Conservation (phyloP, 495 filamentous ascomycete species). For the Aspergillus mulundensis region DNA sequence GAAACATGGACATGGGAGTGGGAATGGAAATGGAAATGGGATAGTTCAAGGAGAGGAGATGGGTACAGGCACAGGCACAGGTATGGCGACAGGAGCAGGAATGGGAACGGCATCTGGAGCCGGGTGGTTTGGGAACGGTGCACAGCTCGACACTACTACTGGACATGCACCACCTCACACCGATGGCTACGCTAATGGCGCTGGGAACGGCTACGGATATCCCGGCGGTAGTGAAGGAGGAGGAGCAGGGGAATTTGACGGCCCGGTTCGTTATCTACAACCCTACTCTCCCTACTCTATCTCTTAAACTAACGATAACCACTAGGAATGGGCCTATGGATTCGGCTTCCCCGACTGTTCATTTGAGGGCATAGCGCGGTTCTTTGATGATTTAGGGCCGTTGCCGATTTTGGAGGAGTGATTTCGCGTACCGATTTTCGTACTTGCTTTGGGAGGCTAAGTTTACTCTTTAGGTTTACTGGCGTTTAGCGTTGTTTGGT, state of each 20-base stretch:
- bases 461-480: background rate
- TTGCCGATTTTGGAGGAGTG: constrained; percentile 30
- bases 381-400: constrained; percentile 38
- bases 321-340: constrained; percentile 40
- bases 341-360: constrained; percentile 42
- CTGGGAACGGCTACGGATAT: background rate
- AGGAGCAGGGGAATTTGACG: constrained; percentile 24
- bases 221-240: background rate
- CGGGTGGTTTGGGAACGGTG: background rate
- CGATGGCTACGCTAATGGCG: background rate
- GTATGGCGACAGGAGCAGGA: too few relatives aligned
- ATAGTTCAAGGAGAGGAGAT: background rate
- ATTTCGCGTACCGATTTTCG: too few relatives aligned
- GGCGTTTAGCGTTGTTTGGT: too few relatives aligned
- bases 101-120: too few relatives aligned
- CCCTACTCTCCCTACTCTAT: background rate
- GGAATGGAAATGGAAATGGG: background rate
- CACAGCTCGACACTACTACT: too few relatives aligned
- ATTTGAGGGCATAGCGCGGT: constrained; percentile 35
- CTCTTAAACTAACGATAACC: background rate
- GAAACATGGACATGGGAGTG: background rate
- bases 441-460: background rate
- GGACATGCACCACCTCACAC: background rate
- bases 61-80: too few relatives aligned
- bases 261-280: constrained; percentile 22